A percentile compares a stretch with the other conserved stretches of the same genome.
Evolutionary conservation across 148 eudicot genomes (phyloP).

Genomic region (Vaccinium darrowii): DNA sequence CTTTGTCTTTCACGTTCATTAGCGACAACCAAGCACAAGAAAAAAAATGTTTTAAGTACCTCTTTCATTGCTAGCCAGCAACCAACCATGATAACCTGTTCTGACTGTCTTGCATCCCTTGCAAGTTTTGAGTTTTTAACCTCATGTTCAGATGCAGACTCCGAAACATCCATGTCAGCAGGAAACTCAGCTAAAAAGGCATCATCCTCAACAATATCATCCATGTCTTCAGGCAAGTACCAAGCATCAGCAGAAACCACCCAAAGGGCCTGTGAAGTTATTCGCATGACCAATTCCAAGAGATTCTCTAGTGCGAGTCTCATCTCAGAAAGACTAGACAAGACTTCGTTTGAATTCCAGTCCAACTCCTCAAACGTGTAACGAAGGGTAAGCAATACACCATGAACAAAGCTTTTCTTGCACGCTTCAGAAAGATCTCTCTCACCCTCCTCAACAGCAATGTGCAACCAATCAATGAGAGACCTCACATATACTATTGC

Average conservation of each 20-base stretch:
- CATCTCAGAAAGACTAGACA: slow-evolving; percentile 57
- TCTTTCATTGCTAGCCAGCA: slow-evolving; percentile 99
- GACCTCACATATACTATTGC: slow-evolving; percentile 62
- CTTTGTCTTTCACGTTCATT: background rate
- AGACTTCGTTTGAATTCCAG: slow-evolving; percentile 60
- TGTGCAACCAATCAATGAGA: slow-evolving; percentile 77
- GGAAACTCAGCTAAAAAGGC: slow-evolving; percentile 47
- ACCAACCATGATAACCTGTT: slow-evolving; percentile 97
- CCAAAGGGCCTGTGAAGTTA: slow-evolving; percentile 89
- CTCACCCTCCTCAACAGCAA: slow-evolving; percentile 74
- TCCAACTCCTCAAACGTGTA: slow-evolving; percentile 95
- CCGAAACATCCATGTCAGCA: slow-evolving; percentile 35
- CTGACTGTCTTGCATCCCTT: slow-evolving; percentile 52
- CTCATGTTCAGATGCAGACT: slow-evolving; percentile 28
- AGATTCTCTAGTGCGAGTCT: slow-evolving; percentile 62
- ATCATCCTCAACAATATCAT: slow-evolving; percentile 69
- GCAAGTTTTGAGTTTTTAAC: slow-evolving; percentile 30
- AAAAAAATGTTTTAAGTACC: slow-evolving; percentile 41
- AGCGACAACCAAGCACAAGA: background rate
- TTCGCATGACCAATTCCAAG: slow-evolving; percentile 71
- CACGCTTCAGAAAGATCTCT: slow-evolving; percentile 87
- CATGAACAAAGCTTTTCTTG: slow-evolving; percentile 91
- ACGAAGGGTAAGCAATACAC: slow-evolving; percentile 83
- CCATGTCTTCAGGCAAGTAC: slow-evolving; percentile 82
- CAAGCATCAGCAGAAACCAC: slow-evolving; percentile 97